phyloP scores from a whole-genome alignment of 495 filamentous ascomycete species.

The Durotheca rogersii region DNA sequence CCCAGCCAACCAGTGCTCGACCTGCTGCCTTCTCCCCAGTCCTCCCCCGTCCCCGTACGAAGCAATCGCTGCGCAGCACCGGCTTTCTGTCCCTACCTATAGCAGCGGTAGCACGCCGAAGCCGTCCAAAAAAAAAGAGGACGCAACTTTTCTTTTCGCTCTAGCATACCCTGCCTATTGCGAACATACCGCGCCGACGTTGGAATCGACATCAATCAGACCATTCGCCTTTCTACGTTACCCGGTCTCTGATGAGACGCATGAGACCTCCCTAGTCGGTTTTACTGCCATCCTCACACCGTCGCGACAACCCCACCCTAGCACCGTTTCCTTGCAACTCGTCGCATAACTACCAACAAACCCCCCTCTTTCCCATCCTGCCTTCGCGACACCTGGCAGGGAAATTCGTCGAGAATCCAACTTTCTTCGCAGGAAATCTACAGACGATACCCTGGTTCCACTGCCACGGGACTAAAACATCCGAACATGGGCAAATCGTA shows the following conservation, averaged over 20 bases:
- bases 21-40: conserved; percentile 12
- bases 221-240: conserved; percentile 4
- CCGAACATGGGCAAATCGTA: conserved; percentile 50
- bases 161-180: neutral
- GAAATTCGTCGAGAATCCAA: conserved; percentile 3
- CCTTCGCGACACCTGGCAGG: conserved; percentile 14
- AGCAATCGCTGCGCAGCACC: conserved; percentile 26
- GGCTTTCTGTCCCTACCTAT: conserved; percentile 11
- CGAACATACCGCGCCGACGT: neutral
- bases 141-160: neutral
- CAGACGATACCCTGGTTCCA: no score
- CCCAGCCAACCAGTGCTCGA: no score
- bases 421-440: neutral
- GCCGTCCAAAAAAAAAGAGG: conserved; percentile 8
- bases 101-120: neutral
- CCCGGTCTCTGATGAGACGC: conserved; percentile 9
- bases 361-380: conserved; percentile 12
- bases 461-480: conserved; percentile 5
- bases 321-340: conserved; percentile 24
- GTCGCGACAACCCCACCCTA: conserved; percentile 37
- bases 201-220: neutral
- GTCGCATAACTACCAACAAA: conserved; percentile 29
- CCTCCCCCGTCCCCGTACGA: conserved; percentile 17
- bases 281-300: conserved; percentile 33
- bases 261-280: conserved; percentile 16